These are phyloP conservation scores for Russula brevipes DNA, from an alignment of 768 basidiomycete genomes.

Conservation along the genomic window DNA sequence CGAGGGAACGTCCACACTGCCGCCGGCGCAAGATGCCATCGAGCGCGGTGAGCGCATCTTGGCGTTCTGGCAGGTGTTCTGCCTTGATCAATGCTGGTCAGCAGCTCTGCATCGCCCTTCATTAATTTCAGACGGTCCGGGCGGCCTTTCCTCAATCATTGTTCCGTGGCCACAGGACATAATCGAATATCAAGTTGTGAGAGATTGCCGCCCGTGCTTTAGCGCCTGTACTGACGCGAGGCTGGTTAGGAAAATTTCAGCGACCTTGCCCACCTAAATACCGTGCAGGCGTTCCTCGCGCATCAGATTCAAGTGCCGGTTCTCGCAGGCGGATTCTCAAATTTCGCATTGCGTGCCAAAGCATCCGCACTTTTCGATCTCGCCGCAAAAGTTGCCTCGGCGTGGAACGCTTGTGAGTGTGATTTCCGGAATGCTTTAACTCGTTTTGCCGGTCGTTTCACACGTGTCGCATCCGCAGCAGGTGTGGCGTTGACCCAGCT, in stretches of 20 bases:
- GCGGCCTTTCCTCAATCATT: conserved; percentile 53
- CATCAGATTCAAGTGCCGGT: conserved; percentile 48
- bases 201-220: conserved; percentile 25
- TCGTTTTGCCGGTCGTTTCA: conserved; percentile 6
- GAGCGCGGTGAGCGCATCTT: conserved; percentile 68
- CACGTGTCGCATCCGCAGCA: conserved; percentile 11
- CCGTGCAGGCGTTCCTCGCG: conserved; percentile 55
- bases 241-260: conserved; percentile 52
- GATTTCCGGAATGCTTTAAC: conserved; percentile 14
- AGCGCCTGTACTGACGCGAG: background rate
- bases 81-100: conserved; percentile 78
- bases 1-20: conserved; percentile 44
- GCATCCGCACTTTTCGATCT: conserved; percentile 71
- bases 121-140: conserved; percentile 58
- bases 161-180: conserved; percentile 76
- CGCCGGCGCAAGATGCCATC: conserved; percentile 52
- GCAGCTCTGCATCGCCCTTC: conserved; percentile 63
- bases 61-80: conserved; percentile 81
- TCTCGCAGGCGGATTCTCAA: conserved; percentile 51
- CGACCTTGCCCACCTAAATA: conserved; percentile 48
- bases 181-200: conserved; percentile 65
- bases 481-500: conserved; percentile 40
- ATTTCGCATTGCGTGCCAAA: conserved; percentile 62
- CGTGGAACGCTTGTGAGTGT: conserved; percentile 55
- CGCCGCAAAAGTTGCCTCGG: conserved; percentile 54